Base-by-base conservation (phyloP, 495 filamentous ascomycete genomes). In the Tuber calosporum region DNA sequence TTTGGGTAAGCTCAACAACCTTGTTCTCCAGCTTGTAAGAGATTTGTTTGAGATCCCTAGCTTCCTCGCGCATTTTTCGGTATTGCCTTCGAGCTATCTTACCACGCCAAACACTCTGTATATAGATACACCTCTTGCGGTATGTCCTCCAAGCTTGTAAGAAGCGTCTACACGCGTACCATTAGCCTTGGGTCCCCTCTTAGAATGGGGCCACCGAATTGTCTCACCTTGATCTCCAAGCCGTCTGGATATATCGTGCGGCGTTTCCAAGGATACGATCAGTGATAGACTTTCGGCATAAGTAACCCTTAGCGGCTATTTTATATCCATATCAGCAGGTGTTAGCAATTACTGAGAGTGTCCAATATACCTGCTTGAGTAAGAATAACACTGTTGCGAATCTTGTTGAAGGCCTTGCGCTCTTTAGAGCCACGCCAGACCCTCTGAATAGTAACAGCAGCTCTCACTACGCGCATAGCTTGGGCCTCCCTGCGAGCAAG, bases 21-120 rank as follows among this genome's bases (percentile, higher is more conserved):
- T 99, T 98, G 86, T 98, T 97, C 86, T 98, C 96, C 80, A 99
- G 84, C 85, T 96, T 98, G 85, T 98, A 98, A 20, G 94, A 97
- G 77, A 99, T 99, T 82, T 97, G 93, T 85, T 97, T 97, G 79
- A 99, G 88, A 86, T 99, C 95, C 80, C 96, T 91, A 53, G 95
- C 94, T 82, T 99, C 96, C 82, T 96, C 94, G 69, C 96, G 92
- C 71, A 96, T 83, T 66, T 82, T 89, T 88, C 96, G 97, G 86
- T 99, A 99, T 69, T 86, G 88, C 70, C 86, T 87, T 74, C 96
- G 87, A 71, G 95, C 96, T 75, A 85, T 78, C 84, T 87, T 95
- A 76, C 93, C 95, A 80, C 96, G 88, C 93, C 93, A 97, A 77
- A 98, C 82, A 84, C 90, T 97, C 83, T 99, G 95, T 62, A 97